Evolutionary conservation across 2,329 filamentous ascomycete species (phyloP), one percentile per base, ranked within the genome.

Genomic region (Talaromyces sp.): DNA sequence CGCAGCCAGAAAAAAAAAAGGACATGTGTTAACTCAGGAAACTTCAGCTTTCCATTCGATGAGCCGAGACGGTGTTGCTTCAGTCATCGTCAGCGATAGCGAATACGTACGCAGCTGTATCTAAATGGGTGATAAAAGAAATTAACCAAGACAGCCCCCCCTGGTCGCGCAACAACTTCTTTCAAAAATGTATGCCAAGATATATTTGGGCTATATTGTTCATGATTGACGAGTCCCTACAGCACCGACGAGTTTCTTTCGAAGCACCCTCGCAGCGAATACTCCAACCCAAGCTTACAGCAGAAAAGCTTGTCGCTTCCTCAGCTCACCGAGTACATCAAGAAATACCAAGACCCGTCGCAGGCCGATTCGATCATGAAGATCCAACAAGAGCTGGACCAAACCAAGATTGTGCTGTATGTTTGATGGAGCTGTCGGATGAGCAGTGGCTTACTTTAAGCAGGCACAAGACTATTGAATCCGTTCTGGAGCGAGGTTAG

Each of bases 341-440:
- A 76, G 46, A 87, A 88, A 66, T 96, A 92, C 79, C 90, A 96
- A 79, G 90, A 97, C 74, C 92, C 93, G 12, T 82, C 87, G 70
- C 85, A 95, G 78, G 92, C 91, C 66, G 92, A 96, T 79, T 93
- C 88, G 77, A 95, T 97, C 73, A 85, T 91, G 81, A 92, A 91
- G 83, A 97, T 99, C 69, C 93, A 97, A 77, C 89, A 91, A 79
- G 92, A 99, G 80, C 83, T 99, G 63, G 92, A 97, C 72, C 92
- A 97, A 82, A 97, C 93, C 63, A 97, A 97, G 84, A 92, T 96
- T 72, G 88, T 96, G 62, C 82, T 99, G 60, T 62, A 62, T 26
- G 60, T 62, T 29, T 27, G 11, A 35, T 9, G 0, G 10, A 32
- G 21, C 38, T 17, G 10, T 27, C 8, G 9, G 17, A 14, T 51